Evolutionary conservation across 306 rosid species (phyloP).

Genomic region (Pachyrhizus erosus): DNA sequence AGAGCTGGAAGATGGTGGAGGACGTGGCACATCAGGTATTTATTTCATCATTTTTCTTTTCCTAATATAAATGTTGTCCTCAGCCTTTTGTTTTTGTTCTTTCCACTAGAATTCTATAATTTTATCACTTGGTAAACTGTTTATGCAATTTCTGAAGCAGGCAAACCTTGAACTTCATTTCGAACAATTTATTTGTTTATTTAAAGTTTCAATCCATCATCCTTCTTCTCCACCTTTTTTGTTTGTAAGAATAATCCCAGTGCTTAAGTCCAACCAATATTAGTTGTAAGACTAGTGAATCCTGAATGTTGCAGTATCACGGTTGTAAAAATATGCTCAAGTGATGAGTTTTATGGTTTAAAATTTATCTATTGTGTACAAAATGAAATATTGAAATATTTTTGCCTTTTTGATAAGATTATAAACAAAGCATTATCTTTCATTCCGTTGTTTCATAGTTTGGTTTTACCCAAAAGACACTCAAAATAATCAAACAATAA

Average conservation of each 20-base stretch:
- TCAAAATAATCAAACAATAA: background rate
- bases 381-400: slow-evolving; percentile 7
- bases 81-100: background rate
- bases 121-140: background rate
- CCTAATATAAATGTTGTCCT: background rate
- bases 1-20: slow-evolving; percentile 99
- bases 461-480: background rate
- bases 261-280: slow-evolving; percentile 26
- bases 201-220: background rate
- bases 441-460: background rate
- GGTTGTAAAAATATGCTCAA: slow-evolving; percentile 26
- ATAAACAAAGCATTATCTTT: background rate
- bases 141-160: background rate
- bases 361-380: background rate
- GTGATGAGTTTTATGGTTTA: background rate
- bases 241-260: slow-evolving; percentile 5
- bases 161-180: slow-evolving; percentile 30
- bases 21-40: slow-evolving; percentile 97
- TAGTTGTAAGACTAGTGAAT: background rate
- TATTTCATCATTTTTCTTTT: slow-evolving; percentile 8
- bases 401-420: background rate
- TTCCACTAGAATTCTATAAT: background rate
- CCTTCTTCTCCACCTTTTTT: background rate
- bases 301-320: slow-evolving; percentile 8
- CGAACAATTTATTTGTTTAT: background rate